phyloP scores from a whole-genome alignment of 129 eudicot genomes.

The Centaurea solstitialis region DNA sequence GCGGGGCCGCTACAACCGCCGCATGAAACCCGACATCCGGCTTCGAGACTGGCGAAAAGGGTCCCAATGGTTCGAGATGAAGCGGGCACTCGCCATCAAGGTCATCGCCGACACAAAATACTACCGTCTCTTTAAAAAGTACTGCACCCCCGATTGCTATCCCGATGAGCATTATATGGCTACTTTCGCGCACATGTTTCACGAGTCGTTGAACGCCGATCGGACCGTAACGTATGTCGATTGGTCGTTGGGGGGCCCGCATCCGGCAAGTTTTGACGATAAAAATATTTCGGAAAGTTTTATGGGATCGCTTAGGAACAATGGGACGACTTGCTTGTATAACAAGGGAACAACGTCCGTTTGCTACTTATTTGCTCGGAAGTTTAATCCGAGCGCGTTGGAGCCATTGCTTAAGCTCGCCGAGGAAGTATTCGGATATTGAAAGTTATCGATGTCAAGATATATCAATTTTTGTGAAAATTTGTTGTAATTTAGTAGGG shows the following conservation, averaged over 20 bases:
- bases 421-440: constrained; percentile 49
- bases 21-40: constrained; percentile 61
- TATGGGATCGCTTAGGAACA: constrained; percentile 54
- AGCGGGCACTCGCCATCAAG: constrained; percentile 52
- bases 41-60: constrained; percentile 86
- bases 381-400: constrained; percentile 61
- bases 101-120: constrained; percentile 68
- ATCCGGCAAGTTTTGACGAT: constrained; percentile 63
- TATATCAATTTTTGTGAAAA: not conserved
- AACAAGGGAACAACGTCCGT: constrained; percentile 42
- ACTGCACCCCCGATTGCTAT: constrained; percentile 71
- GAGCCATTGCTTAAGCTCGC: constrained; percentile 58
- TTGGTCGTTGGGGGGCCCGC: constrained; percentile 76
- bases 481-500: constrained; percentile 3
- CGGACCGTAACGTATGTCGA: constrained; percentile 79
- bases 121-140: constrained; percentile 58
- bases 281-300: constrained; percentile 52
- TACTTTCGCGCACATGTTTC: constrained; percentile 61
- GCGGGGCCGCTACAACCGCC: constrained; percentile 74
- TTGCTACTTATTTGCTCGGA: constrained; percentile 78
- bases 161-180: constrained; percentile 92
- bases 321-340: constrained; percentile 58
- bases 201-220: constrained; percentile 57
- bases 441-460: constrained; percentile 21
- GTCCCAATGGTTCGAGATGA: constrained; percentile 89